Percentiles rank a stretch among this genome's conserved stretches.
Evolutionary conservation across 176 grass and related monocot species (phyloP).

Genomic region (Oryza brachyantha): DNA sequence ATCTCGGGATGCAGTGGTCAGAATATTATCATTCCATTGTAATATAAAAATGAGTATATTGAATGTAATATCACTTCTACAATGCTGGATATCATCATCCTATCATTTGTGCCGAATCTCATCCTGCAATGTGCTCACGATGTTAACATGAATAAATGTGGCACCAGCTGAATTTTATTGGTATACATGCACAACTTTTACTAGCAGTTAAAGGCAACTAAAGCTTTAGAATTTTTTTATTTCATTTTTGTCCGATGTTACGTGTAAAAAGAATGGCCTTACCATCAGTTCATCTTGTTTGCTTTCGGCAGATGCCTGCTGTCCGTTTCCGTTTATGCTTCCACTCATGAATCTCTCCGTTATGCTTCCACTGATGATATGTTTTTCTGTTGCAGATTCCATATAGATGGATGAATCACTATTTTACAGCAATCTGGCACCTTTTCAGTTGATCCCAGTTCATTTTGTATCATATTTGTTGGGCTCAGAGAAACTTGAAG

Average conservation of each 20-base stretch:
- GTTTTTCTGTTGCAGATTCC: too few relatives aligned
- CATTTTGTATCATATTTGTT: constrained; percentile 11
- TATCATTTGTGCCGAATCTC: neutral
- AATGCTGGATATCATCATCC: neutral
- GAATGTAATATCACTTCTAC: neutral
- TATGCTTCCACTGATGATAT: neutral
- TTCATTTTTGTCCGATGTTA: neutral
- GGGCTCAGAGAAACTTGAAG: constrained; percentile 4
- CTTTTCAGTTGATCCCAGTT: neutral
- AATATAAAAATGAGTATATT: neutral
- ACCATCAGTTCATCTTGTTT: constrained; percentile 3
- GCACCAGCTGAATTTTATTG: neutral
- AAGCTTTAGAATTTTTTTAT: neutral
- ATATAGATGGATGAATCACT: too few relatives aligned
- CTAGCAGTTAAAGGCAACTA: neutral
- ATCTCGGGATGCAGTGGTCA: neutral
- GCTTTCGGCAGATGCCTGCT: constrained; percentile 5
- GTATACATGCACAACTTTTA: neutral
- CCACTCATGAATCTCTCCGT: too few relatives aligned
- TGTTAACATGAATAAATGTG: neutral
- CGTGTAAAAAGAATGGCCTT: constrained; percentile 17
- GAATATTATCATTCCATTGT: neutral
- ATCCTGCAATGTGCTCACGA: neutral
- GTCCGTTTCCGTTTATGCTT: neutral
- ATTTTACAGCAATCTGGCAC: neutral